A percentile compares a stretch with the other conserved stretches of the same genome.
These are phyloP conservation scores for Lumnitzera littorea DNA, from an alignment of 345 rosid species.

Conservation along the genomic window DNA sequence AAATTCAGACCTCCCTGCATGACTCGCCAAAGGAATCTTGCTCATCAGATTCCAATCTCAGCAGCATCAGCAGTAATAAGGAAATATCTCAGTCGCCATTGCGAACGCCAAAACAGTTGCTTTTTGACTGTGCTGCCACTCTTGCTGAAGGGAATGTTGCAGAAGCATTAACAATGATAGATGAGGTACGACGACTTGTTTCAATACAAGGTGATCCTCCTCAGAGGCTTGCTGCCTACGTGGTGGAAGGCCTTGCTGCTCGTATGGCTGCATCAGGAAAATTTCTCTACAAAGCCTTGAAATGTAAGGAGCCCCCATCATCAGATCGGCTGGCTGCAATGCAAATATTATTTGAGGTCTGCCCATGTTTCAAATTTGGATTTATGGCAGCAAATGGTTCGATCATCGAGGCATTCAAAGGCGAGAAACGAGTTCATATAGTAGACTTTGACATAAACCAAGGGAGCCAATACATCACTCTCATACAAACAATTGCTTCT, in stretches of 20 bases:
- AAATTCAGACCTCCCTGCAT: conserved; percentile 30
- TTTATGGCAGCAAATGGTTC: conserved; percentile 90
- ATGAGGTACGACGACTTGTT: conserved; percentile 66
- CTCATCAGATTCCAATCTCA: conserved; percentile 66
- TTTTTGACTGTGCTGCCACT: conserved; percentile 66
- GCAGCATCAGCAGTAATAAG: conserved; percentile 50
- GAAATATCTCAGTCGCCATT: conserved; percentile 50
- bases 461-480: conserved; percentile 86
- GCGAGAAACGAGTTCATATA: conserved; percentile 69
- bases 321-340: conserved; percentile 93
- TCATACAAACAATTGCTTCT: conserved; percentile 61
- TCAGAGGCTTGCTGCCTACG: conserved; percentile 92
- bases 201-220: conserved; percentile 95
- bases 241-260: conserved; percentile 98
- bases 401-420: conserved; percentile 66
- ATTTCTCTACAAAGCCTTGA: conserved; percentile 72
- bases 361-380: conserved; percentile 97
- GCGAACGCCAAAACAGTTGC: conserved; percentile 56
- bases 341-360: conserved; percentile 94
- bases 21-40: conserved; percentile 84
- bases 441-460: conserved; percentile 91
- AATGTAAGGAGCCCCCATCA: conserved; percentile 97
- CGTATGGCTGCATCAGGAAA: conserved; percentile 89
- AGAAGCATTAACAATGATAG: conserved; percentile 57
- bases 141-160: conserved; percentile 58